Evolutionary conservation across 2,329 filamentous ascomycete species (phyloP).

Genomic region (Phyllosticta citrichinensis): DNA sequence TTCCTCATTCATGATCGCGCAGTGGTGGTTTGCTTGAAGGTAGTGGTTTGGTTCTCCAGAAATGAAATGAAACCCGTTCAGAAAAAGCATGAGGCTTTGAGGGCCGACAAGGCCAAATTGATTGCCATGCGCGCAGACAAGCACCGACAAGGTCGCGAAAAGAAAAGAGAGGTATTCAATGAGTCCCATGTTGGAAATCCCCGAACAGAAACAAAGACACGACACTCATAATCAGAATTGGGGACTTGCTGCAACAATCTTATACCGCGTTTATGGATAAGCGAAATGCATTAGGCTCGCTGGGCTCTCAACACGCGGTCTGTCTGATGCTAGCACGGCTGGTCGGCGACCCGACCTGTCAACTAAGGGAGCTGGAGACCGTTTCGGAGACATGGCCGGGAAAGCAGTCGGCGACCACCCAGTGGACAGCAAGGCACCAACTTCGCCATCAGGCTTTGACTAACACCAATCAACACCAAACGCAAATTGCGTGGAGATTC

Average conservation of each 20-base stretch:
- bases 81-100: constrained; percentile 7
- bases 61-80: constrained; percentile 12
- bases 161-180: background rate
- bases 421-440: background rate
- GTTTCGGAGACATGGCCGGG: background rate
- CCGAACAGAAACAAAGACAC: background rate
- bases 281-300: background rate
- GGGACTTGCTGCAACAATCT: background rate
- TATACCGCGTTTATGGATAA: background rate
- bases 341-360: background rate
- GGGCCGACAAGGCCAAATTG: constrained; percentile 1
- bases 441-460: background rate
- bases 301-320: background rate
- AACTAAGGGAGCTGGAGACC: background rate
- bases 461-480: too few species aligned
- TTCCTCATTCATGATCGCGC: constrained; percentile 7
- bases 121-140: background rate
- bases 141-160: background rate
- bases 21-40: constrained; percentile 12
- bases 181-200: background rate
- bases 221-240: background rate
- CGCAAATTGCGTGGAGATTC: too few species aligned
- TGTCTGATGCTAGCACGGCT: background rate
- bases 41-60: constrained; percentile 1
- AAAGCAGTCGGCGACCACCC: background rate